Percentiles rank a stretch among this genome's conserved stretches.
These are phyloP conservation scores for Fusarium stilboides DNA, from an alignment of 2,329 filamentous ascomycete genomes.

Conservation along the genomic window DNA sequence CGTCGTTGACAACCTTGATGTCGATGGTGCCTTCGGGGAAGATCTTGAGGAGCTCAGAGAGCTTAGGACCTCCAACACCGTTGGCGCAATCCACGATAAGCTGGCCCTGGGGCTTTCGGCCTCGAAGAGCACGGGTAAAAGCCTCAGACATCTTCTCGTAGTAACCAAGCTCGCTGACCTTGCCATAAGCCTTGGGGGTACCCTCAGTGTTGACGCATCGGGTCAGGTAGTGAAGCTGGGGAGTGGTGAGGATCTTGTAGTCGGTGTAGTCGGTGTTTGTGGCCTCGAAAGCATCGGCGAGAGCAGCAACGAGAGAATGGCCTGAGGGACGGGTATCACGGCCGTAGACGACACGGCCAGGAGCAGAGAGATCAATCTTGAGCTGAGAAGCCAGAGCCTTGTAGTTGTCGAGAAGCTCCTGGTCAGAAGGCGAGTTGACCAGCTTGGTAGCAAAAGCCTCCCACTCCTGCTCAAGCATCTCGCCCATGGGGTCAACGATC, in stretches of 20 bases:
- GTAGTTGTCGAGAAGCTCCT: slow-evolving; percentile 83
- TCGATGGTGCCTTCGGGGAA: slow-evolving; percentile 82
- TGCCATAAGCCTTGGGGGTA: slow-evolving; percentile 88
- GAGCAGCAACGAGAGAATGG: slow-evolving; percentile 82
- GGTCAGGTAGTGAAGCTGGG: slow-evolving; percentile 97
- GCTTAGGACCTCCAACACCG: slow-evolving; percentile 93
- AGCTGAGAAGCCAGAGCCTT: slow-evolving; percentile 80
- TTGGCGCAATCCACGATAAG: slow-evolving; percentile 96
- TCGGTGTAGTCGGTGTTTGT: slow-evolving; percentile 83
- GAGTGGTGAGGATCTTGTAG: slow-evolving; percentile 93
- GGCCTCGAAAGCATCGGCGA: slow-evolving; percentile 84
- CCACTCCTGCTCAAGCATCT: slow-evolving; percentile 98
- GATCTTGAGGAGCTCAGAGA: slow-evolving; percentile 87
- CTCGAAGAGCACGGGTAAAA: slow-evolving; percentile 86
- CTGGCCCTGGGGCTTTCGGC: slow-evolving; percentile 79
- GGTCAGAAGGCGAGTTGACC: slow-evolving; percentile 85
- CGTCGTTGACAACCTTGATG: slow-evolving; percentile 91
- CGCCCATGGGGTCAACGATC: slow-evolving; percentile 96
- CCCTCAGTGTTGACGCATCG: slow-evolving; percentile 94
- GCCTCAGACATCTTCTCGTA: slow-evolving; percentile 92
- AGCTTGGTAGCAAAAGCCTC: slow-evolving; percentile 89
- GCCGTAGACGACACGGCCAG: slow-evolving; percentile 88
- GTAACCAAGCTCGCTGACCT: slow-evolving; percentile 91
- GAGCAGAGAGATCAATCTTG: slow-evolving; percentile 78
- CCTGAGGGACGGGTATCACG: slow-evolving; percentile 95